Evolutionary conservation across 257 asterid genomes (phyloP).

Genomic region (Voacanga thouarsii): DNA sequence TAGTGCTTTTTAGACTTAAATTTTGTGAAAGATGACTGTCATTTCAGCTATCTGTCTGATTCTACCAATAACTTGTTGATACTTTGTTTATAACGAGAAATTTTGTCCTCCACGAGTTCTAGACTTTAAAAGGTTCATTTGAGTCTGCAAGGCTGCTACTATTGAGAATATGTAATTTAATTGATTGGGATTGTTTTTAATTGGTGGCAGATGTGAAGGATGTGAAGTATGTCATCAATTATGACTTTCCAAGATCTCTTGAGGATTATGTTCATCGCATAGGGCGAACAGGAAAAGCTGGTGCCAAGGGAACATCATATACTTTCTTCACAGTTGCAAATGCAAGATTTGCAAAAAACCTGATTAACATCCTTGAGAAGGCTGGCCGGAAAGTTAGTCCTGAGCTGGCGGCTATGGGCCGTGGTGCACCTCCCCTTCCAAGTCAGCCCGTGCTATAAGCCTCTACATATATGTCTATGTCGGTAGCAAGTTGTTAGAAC

Average conservation of each 20-base stretch:
- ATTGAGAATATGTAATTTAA: background rate
- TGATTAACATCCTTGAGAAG: conserved; percentile 78
- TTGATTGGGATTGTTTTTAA: conserved; percentile 6
- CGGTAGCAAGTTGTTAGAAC: background rate
- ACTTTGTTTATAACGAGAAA: background rate
- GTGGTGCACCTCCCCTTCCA: conserved; percentile 97
- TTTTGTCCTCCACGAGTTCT: background rate
- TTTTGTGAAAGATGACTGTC: background rate
- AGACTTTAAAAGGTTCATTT: background rate
- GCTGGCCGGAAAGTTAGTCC: conserved; percentile 95
- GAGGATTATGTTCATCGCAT: conserved; percentile 98
- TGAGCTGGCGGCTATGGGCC: conserved; percentile 88
- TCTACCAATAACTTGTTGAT: background rate
- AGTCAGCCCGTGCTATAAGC: conserved; percentile 39
- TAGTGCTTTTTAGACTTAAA: background rate
- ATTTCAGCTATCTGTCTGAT: background rate
- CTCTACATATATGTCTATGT: background rate
- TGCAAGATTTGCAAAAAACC: conserved; percentile 90
- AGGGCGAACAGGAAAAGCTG: conserved; percentile 98
- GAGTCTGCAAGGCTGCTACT: background rate
- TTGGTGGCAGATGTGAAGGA: conserved; percentile 85
- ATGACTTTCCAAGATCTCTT: conserved; percentile 96
- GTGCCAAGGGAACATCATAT: conserved; percentile 97
- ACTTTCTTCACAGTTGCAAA: conserved; percentile 93
- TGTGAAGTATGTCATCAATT: conserved; percentile 89